Evolutionary conservation across 2,329 filamentous ascomycete genomes (phyloP).

Genomic region (Botrytis deweyae): DNA sequence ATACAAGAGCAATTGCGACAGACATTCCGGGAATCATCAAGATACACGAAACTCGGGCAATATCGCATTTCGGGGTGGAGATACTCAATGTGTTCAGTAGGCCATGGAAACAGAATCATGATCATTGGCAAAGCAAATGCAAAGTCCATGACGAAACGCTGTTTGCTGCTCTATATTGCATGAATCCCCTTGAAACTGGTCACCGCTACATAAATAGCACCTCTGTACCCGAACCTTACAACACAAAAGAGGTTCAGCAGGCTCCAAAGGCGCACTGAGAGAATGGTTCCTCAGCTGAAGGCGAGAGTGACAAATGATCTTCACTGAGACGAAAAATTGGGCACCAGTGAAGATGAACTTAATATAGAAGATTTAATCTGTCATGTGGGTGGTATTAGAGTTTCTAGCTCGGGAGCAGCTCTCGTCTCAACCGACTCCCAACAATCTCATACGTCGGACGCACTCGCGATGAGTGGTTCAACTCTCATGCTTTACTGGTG

Average conservation of each 20-base stretch:
- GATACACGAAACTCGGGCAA: not conserved
- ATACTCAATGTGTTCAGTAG: not conserved
- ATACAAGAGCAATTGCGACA: not conserved
- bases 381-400: not conserved
- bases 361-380: not conserved
- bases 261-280: not conserved
- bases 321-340: not conserved
- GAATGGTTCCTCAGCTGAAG: not conserved
- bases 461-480: not conserved
- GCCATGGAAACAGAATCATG: not conserved
- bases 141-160: not conserved
- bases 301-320: not conserved
- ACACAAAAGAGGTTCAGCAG: not conserved
- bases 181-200: not conserved
- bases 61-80: not conserved
- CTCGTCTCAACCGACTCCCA: not conserved
- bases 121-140: not conserved
- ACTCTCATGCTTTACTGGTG: not conserved
- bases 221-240: not conserved
- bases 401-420: not conserved
- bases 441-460: not conserved
- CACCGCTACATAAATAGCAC: not conserved
- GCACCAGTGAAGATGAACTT: not conserved
- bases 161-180: not conserved
- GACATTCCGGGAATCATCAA: not conserved